These are phyloP conservation scores for Torrubiellomyces zombiae DNA, from an alignment of 2,329 filamentous ascomycete genomes.

Conservation along the genomic window DNA sequence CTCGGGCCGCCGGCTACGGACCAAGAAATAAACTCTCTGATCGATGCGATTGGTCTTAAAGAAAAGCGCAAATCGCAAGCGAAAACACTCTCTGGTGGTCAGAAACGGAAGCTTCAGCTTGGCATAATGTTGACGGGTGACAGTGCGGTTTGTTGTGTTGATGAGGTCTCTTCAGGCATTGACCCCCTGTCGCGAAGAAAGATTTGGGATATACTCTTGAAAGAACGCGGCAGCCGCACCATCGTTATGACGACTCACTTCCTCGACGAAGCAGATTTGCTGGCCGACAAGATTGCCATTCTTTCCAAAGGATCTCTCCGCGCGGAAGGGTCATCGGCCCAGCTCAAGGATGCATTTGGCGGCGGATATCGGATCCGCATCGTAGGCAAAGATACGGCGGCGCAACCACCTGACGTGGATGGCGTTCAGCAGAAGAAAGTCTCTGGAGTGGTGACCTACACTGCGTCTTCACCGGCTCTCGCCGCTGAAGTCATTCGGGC, in stretches of 20 bases:
- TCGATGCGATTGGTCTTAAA: constrained; percentile 46
- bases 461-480: constrained; percentile 46
- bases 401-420: constrained; percentile 33
- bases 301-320: constrained; percentile 50
- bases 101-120: constrained; percentile 61
- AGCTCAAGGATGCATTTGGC: constrained; percentile 49
- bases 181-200: constrained; percentile 47
- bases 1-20: constrained; percentile 26
- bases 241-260: constrained; percentile 62
- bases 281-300: constrained; percentile 56
- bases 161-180: constrained; percentile 58
- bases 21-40: constrained; percentile 25
- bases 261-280: constrained; percentile 57
- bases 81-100: constrained; percentile 54
- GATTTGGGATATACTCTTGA: constrained; percentile 42
- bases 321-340: constrained; percentile 50
- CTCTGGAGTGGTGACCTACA: constrained; percentile 54
- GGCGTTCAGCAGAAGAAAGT: constrained; percentile 35
- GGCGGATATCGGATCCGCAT: constrained; percentile 18
- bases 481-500: constrained; percentile 52
- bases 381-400: constrained; percentile 7
- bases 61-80: constrained; percentile 44
- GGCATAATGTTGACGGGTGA: constrained; percentile 68
- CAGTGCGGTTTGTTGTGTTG: constrained; percentile 54
- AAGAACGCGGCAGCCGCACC: constrained; percentile 47